Evolutionary conservation across 768 basidiomycete species (phyloP).

Genomic region (Brasilioporus rufonigricans): DNA sequence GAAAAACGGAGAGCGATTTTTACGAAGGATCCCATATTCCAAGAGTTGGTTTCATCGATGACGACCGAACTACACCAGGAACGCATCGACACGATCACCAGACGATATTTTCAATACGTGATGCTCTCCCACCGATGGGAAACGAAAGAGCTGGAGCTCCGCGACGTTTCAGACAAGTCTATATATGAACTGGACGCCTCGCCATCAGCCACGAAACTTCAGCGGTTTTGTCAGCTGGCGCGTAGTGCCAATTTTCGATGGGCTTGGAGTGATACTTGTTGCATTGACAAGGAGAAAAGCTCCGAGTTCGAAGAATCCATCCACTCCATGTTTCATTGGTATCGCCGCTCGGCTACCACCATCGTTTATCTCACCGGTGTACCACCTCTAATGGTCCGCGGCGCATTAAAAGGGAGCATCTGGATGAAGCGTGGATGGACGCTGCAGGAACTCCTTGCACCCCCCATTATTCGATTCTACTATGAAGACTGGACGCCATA

Average conservation of each 20-base stretch:
- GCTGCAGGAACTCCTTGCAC: slow-evolving; percentile 23
- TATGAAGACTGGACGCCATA: slow-evolving; percentile 21
- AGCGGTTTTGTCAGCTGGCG: slow-evolving; percentile 15
- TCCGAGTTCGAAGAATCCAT: slow-evolving; percentile 19
- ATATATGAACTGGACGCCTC: slow-evolving; percentile 11
- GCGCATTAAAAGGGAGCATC: slow-evolving; percentile 7
- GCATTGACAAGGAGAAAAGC: slow-evolving; percentile 19
- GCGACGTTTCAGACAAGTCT: slow-evolving; percentile 10
- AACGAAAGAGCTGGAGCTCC: slow-evolving; percentile 8
- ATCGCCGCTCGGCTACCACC: slow-evolving; percentile 14
- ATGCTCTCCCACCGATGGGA: slow-evolving; percentile 27
- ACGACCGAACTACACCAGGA: slow-evolving; percentile 1
- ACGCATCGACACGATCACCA: slow-evolving; percentile 3
- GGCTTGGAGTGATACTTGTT: slow-evolving; percentile 26
- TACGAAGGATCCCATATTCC: slow-evolving; percentile 6
- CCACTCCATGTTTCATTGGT: slow-evolving; percentile 24
- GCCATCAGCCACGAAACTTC: slow-evolving; percentile 11
- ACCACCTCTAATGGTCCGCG: slow-evolving; percentile 8
- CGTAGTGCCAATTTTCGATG: slow-evolving; percentile 11
- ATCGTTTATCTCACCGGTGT: slow-evolving; percentile 18
- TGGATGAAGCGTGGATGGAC: slow-evolving; percentile 27
- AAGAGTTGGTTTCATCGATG: slow-evolving; percentile 17
- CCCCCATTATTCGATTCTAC: slow-evolving; percentile 21
- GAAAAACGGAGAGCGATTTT: slow-evolving; percentile 14
- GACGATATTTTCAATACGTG: slow-evolving; percentile 13